Base-by-base conservation (phyloP, 768 basidiomycete genomes). In the Baorangia bicolor region DNA sequence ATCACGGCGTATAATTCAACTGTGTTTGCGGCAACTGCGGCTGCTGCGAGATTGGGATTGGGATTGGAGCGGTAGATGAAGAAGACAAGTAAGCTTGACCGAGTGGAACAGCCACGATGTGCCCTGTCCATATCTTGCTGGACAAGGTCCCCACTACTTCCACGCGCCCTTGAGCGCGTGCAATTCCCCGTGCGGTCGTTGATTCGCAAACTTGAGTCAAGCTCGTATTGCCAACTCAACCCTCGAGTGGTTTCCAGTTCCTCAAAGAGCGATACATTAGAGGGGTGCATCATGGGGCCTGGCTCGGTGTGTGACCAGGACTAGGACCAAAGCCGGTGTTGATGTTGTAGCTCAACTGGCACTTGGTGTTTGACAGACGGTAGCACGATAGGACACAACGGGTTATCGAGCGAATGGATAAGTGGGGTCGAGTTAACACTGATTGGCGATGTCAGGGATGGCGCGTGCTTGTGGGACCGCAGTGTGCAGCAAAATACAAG, bases 211-310 rank as follows among this genome's bases (percentile, higher is more conserved):
- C 65, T 85, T 80, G 60, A 94, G 77, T 92, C 88, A 45, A 95
- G 77, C 73, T 94, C 92, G 63, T 93, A 96, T 74, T 96, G 94
- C 94, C 94, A 97, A 60, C 90, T 92, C 31, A 87, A 87, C 12
- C 82, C 86, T 5, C 87, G 75, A 14, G 73, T 70, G 0, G 81
- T 78, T 40, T 88, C 84, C 14, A 94, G 78, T 68, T 91, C 90
- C 38, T 83, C 84, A 58, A 92, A 93, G 18, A 93, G 69, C 59
- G 90, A 77, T 56, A 72, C 65, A 7, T 12, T 37, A 12, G 42
- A 25, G 2, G 64, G 27, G 38, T 64, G 68, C 30, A 49, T 56
- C 44, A 61, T n/a, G n/a, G n/a, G 20, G 14, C n/a, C 30, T n/a
- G 25, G 23, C 5, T 56, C 13, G 41, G 12, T 35, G 25, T 16